Conservation (phyloP, 139 green algal species). For the Micromonas pusilla region DNA sequence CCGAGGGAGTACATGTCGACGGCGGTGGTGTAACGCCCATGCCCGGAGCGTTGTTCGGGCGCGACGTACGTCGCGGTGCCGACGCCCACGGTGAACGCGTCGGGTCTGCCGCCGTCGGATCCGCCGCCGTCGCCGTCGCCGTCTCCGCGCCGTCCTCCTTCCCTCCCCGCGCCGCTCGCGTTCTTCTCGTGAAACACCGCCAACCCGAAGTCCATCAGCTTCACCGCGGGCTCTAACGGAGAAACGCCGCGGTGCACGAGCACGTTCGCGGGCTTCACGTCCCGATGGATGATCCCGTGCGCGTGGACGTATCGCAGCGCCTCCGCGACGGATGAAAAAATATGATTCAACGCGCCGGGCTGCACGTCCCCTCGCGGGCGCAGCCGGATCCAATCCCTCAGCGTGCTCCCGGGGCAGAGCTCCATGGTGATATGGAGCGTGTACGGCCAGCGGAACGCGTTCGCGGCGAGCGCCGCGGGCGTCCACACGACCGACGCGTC, state of each 20-base stretch:
- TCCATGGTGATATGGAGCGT: constrained; percentile 3
- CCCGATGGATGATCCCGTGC: background rate
- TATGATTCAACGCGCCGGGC: background rate
- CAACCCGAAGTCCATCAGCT: background rate
- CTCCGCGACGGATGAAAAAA: background rate
- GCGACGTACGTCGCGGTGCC: background rate
- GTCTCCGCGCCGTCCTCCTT: background rate
- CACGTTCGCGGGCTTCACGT: background rate
- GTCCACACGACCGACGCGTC: too few relatives aligned
- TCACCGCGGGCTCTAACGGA: background rate
- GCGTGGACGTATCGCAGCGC: background rate
- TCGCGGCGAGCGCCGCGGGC: background rate
- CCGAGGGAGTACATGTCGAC: constrained; percentile 13
- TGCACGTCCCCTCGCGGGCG: background rate
- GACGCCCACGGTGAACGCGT: background rate
- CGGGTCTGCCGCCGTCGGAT: background rate
- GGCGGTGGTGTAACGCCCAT: background rate
- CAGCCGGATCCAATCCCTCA: background rate
- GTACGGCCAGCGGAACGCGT: background rate
- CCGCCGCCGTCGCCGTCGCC: background rate
- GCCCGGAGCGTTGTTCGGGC: background rate
- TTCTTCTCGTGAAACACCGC: background rate
- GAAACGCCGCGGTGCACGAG: background rate
- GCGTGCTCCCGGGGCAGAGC: background rate
- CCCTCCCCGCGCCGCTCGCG: background rate